phyloP scores from a whole-genome alignment of 2,329 filamentous ascomycete species.

The Cryphonectria japonica region DNA sequence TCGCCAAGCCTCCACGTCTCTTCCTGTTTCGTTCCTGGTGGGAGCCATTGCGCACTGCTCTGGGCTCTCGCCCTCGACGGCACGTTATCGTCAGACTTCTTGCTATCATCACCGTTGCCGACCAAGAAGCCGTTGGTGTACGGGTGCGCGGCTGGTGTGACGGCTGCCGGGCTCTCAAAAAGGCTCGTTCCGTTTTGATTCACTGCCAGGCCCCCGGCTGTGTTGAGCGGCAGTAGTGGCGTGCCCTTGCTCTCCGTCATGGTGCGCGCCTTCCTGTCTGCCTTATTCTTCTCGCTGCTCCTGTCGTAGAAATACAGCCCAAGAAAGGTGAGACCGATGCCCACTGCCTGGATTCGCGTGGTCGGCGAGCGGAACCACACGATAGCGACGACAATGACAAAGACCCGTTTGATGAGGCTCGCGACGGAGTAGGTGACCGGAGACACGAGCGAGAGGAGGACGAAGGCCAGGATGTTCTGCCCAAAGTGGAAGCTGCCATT shows the following conservation, averaged over 20 bases:
- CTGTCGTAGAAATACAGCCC: constrained; percentile 96
- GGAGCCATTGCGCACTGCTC: constrained; percentile 66
- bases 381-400: constrained; percentile 93
- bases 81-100: constrained; percentile 58
- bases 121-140: constrained; percentile 53
- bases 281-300: constrained; percentile 84
- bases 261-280: constrained; percentile 77
- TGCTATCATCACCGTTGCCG: constrained; percentile 51
- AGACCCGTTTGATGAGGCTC: constrained; percentile 94
- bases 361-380: constrained; percentile 95
- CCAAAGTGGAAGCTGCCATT: constrained; percentile 97
- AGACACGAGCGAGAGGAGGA: constrained; percentile 88
- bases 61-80: constrained; percentile 44
- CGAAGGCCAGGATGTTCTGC: constrained; percentile 93
- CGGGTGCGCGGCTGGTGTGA: constrained; percentile 37
- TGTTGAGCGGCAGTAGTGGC: constrained; percentile 69
- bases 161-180: constrained; percentile 43
- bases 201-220: constrained; percentile 43
- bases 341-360: constrained; percentile 78
- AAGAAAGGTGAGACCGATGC: constrained; percentile 86
- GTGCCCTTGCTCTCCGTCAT: constrained; percentile 57
- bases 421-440: constrained; percentile 98
- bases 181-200: constrained; percentile 38
- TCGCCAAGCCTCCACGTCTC: constrained; percentile 71
- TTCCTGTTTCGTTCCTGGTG: constrained; percentile 82